phyloP scores from a whole-genome alignment of 352 stramenopile species.

The Aphanomyces cochlioides region DNA sequence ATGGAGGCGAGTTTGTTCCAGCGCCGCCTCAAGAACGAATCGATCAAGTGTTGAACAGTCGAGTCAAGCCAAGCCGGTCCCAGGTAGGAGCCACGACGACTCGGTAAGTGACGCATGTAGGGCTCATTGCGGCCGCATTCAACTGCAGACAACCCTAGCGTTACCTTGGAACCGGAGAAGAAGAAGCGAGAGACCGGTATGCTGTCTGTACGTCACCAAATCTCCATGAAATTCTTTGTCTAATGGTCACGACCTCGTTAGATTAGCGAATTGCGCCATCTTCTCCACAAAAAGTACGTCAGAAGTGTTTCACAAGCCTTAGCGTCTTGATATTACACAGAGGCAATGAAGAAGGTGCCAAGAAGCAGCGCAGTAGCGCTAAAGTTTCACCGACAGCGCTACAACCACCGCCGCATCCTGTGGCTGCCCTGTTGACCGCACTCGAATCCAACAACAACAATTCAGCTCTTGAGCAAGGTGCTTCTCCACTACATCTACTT shows the following conservation, averaged over 20 bases:
- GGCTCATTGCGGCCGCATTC: conserved; percentile 29
- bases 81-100: conserved; percentile 16
- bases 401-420: conserved; percentile 10
- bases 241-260: conserved; percentile 18
- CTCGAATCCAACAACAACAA: conserved; percentile 9
- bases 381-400: conserved; percentile 5
- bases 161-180: neutral
- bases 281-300: conserved; percentile 37
- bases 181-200: conserved; percentile 39
- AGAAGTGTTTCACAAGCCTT: neutral
- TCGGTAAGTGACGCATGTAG: conserved; percentile 26
- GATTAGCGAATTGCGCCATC: conserved; percentile 48
- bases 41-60: conserved; percentile 13
- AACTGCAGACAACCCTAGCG: conserved; percentile 1
- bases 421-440: neutral
- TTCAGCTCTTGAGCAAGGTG: conserved; percentile 36
- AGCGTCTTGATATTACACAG: neutral
- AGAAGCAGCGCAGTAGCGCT: neutral
- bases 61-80: conserved; percentile 35
- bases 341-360: too few relatives aligned
- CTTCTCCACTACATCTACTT: neutral
- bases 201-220: conserved; percentile 39
- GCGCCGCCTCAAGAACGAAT: conserved; percentile 21
- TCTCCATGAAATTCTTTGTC: too few relatives aligned
- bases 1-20: conserved; percentile 13